Evolutionary conservation across 2,329 filamentous ascomycete species (phyloP), one percentile per base, ranked within the genome.

Genomic region (Emergomyces orientalis): DNA sequence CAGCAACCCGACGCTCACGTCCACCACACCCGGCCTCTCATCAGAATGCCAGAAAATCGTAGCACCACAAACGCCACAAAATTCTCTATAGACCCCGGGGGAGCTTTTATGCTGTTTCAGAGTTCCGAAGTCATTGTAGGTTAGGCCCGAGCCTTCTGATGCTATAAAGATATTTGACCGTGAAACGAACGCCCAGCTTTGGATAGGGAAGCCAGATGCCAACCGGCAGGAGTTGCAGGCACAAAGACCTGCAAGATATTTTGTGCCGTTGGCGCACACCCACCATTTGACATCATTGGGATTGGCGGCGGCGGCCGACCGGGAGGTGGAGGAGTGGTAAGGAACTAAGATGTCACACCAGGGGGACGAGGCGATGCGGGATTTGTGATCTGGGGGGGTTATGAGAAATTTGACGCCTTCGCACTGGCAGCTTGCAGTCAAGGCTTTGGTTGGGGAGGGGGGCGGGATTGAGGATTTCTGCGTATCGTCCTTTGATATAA

Each of bases 151-250:
- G 17, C 73, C 68, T 57, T 78, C 65, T 39, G 72, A 64, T 32
- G 83, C 8, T 39, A 27, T 76, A 22, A 77, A 72, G 61, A 89
- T 84, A 67, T 87, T 85, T 1, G 74, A 71, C n/a, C 78, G 77
- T 0, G 85, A 85, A 0, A 89, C 75, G 69, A 88, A 90, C 0
- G 84, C 79, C 87, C 87, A 90, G 0, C 81, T 76, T 67, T 87
- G 82, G 56, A 88, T 80, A 62, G 88, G 84, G 66, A 84, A 86
- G 2, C 86, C 86, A 0, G 82, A 80, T 0, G 75, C 73, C 3
- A 85, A 75, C 6, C 86, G 83, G 70, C 87, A 90, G 1, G 84
- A 83, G 5, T 74, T 78, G 71, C 87, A 90, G 1, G 80, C 78
- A 68, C 86, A 89, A 8, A 82, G 79, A 1, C 84, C 84, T 2